Percentiles rank a stretch among this genome's conserved stretches.
phyloP scores from a whole-genome alignment of 1,139 yeast species.

The Taphrina flavorubra region DNA sequence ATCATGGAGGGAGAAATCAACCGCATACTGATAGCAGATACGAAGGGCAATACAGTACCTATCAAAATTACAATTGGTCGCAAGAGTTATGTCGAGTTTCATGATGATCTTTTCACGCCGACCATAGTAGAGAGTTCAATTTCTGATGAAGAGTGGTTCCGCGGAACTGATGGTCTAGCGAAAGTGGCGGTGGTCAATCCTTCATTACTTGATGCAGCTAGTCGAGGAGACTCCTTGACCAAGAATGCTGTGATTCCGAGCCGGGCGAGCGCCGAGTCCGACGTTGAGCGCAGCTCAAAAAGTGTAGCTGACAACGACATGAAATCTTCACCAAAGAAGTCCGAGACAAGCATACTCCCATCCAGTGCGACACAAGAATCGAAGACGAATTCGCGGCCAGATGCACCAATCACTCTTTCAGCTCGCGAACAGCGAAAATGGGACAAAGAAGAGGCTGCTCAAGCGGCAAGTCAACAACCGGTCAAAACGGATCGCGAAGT shows the following conservation, averaged over 20 bases:
- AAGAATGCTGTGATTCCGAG: constrained; percentile 7
- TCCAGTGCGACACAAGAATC: not conserved
- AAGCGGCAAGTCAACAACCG: not conserved
- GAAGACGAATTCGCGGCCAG: not conserved
- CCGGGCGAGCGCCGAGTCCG: not conserved
- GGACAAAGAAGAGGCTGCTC: constrained; percentile 24
- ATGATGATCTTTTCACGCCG: constrained; percentile 32
- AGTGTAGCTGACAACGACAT: not conserved
- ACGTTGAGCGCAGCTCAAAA: not conserved
- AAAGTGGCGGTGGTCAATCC: constrained; percentile 32
- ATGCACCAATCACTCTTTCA: constrained; percentile 14
- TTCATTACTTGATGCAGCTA: constrained; percentile 19
- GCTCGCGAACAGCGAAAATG: constrained; percentile 28
- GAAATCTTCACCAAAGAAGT: not conserved
- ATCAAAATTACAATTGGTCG: constrained; percentile 37
- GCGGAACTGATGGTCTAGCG: constrained; percentile 13
- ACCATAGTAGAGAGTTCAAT: constrained; percentile 14
- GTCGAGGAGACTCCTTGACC: constrained; percentile 14
- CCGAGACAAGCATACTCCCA: not conserved
- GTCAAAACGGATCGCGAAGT: constrained; percentile 6
- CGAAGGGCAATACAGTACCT: constrained; percentile 34
- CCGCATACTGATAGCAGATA: constrained; percentile 35
- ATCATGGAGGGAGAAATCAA: constrained; percentile 39
- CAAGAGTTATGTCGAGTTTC: constrained; percentile 37
- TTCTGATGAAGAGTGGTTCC: constrained; percentile 15